Percentiles rank a stretch among this genome's conserved stretches.
phyloP scores from a whole-genome alignment of 2,329 filamentous ascomycete genomes.

The Colletotrichum nymphaeae region DNA sequence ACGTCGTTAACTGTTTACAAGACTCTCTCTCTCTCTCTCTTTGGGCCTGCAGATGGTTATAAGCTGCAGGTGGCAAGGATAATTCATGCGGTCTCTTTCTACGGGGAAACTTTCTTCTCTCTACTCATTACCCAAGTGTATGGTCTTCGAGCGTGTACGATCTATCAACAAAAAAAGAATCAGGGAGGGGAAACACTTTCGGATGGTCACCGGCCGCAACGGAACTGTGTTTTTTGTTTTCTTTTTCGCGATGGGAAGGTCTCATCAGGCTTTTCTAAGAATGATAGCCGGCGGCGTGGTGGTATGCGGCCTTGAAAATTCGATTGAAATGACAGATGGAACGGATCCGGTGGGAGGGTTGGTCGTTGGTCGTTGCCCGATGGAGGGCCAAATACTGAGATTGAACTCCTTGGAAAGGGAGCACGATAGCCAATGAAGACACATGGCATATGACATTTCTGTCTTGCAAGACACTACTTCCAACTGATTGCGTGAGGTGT shows the following conservation, averaged over 20 bases:
- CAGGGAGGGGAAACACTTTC: slow-evolving; percentile 37
- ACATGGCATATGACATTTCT: slow-evolving; percentile 19
- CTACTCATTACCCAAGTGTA: slow-evolving; percentile 37
- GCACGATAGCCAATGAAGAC: slow-evolving; percentile 32
- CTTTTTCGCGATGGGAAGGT: slow-evolving; percentile 35
- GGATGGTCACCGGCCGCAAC: slow-evolving; percentile 35
- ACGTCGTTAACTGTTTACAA: slow-evolving; percentile 31
- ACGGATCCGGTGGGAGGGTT: slow-evolving; percentile 28
- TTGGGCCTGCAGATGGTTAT: slow-evolving; percentile 31
- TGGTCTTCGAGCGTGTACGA: slow-evolving; percentile 38
- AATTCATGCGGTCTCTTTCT: slow-evolving; percentile 35
- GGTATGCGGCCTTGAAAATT: slow-evolving; percentile 35
- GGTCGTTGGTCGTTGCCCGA: slow-evolving; percentile 35
- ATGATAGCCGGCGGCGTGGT: slow-evolving; percentile 32
- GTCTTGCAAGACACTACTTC: not conserved
- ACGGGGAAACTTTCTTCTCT: slow-evolving; percentile 34
- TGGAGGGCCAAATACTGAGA: slow-evolving; percentile 35
- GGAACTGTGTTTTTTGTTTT: slow-evolving; percentile 38
- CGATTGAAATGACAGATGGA: slow-evolving; percentile 30
- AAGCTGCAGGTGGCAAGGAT: slow-evolving; percentile 33
- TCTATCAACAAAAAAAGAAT: slow-evolving; percentile 36
- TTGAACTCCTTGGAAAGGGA: slow-evolving; percentile 37
- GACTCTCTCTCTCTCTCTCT: slow-evolving; percentile 18
- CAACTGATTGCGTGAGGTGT: not conserved
- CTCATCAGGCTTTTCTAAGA: slow-evolving; percentile 34